phyloP scores from a whole-genome alignment of 306 rosid species.

The Dalbergia oliveri region DNA sequence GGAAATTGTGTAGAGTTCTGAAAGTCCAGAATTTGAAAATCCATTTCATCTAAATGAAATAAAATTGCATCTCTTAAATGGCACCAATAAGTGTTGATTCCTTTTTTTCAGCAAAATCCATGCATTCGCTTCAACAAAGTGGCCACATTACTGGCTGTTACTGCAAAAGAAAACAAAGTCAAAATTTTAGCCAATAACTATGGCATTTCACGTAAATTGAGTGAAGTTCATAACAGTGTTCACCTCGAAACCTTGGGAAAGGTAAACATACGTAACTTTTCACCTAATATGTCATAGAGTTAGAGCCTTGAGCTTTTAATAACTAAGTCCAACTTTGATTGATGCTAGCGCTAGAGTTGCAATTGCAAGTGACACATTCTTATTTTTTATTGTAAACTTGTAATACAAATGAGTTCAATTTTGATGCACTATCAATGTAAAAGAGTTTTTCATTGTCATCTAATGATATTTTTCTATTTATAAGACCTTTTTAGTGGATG shows the following conservation, averaged over 20 bases:
- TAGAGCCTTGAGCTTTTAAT: constrained; percentile 20
- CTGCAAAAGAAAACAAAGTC: constrained; percentile 55
- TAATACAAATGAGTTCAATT: neutral
- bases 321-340: constrained; percentile 8
- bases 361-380: neutral
- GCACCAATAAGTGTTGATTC: neutral
- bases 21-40: neutral
- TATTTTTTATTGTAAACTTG: neutral
- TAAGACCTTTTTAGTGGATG: too few relatives aligned
- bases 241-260: constrained; percentile 18
- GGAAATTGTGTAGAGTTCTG: constrained; percentile 3
- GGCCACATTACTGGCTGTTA: constrained; percentile 59
- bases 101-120: constrained; percentile 52
- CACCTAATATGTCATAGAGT: neutral
- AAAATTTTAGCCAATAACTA: constrained; percentile 52
- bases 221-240: constrained; percentile 16
- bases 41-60: neutral
- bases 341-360: constrained; percentile 3
- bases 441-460: too few relatives aligned
- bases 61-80: constrained; percentile 10
- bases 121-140: constrained; percentile 59
- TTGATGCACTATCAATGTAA: too few relatives aligned
- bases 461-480: too few relatives aligned
- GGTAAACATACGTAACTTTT: constrained; percentile 34
- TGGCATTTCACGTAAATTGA: neutral